Conservation (phyloP, 176 grass and related monocot species). For the Aegilops bicornis region DNA sequence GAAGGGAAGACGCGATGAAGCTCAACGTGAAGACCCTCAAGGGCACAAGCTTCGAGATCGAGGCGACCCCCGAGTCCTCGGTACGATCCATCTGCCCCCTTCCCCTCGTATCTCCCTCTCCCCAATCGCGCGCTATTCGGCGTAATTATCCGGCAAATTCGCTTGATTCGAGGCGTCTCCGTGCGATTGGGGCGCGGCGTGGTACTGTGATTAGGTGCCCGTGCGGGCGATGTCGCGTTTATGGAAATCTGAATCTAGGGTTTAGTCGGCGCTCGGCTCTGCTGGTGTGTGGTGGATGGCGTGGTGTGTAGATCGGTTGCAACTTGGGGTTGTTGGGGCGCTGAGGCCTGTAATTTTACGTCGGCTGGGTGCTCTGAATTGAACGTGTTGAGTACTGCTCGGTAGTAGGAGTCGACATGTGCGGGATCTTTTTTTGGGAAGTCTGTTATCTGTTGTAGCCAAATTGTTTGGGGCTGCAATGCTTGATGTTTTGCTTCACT, state of each 20-base stretch:
- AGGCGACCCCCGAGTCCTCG: conserved; percentile 53
- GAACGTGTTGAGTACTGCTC: not conserved
- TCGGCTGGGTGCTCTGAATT: not conserved
- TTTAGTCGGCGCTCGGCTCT: not conserved
- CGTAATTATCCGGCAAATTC: not conserved
- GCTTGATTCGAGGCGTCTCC: not conserved
- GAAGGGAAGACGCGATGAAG: conserved; percentile 54
- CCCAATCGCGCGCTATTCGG: conserved; percentile 7
- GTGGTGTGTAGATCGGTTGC: not conserved
- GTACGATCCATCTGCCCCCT: conserved; percentile 34
- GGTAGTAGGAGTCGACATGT: not conserved
- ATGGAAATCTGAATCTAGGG: conserved; percentile 53
- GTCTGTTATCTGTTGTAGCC: not conserved
- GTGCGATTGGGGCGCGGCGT: not conserved
- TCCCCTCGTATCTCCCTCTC: no score
- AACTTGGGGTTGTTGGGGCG: not conserved
- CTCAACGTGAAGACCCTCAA: conserved; percentile 87
- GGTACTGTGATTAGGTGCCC: not conserved
- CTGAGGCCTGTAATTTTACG: not conserved
- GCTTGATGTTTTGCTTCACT: not conserved
- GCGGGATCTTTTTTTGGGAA: not conserved
- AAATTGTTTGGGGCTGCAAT: not conserved
- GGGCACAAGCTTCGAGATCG: conserved; percentile 92
- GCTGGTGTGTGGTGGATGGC: not conserved
- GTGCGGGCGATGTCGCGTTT: not conserved